These are phyloP conservation scores for Yamadazyma laniorum DNA, from an alignment of 805 yeast species.

Conservation along the genomic window DNA sequence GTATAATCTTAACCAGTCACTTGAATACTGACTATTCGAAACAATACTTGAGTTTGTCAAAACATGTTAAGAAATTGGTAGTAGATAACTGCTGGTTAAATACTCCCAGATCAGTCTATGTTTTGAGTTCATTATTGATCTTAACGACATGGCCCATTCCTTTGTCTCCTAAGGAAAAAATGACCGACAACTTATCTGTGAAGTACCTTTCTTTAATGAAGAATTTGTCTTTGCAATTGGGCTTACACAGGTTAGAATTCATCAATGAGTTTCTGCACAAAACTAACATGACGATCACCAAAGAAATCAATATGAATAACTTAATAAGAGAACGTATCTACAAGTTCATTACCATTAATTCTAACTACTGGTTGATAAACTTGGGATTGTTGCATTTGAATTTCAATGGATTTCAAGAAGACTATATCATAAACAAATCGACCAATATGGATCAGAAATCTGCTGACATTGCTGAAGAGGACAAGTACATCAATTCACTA, in stretches of 20 bases:
- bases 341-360: conserved; percentile 41
- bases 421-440: conserved; percentile 37
- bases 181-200: conserved; percentile 31
- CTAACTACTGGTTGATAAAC: conserved; percentile 42
- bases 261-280: conserved; percentile 42
- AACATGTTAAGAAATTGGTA: conserved; percentile 37
- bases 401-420: conserved; percentile 32
- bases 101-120: conserved; percentile 45
- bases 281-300: conserved; percentile 23
- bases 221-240: conserved; percentile 40
- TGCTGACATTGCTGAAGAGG: conserved; percentile 12
- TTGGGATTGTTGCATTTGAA: conserved; percentile 36
- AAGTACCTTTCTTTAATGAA: conserved; percentile 40
- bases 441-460: conserved; percentile 16
- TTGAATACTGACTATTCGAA: conserved; percentile 18
- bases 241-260: conserved; percentile 41
- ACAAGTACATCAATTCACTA: conserved; percentile 25
- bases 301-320: conserved; percentile 31
- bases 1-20: conserved; percentile 34
- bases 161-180: conserved; percentile 20
- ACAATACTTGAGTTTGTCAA: conserved; percentile 24
- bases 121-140: conserved; percentile 37
- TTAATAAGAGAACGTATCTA: conserved; percentile 40
- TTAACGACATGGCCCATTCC: conserved; percentile 48
- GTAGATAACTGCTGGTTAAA: conserved; percentile 43